Evolutionary conservation across 2,329 filamentous ascomycete species (phyloP).

Genomic region (Keithomyces neogunnii): DNA sequence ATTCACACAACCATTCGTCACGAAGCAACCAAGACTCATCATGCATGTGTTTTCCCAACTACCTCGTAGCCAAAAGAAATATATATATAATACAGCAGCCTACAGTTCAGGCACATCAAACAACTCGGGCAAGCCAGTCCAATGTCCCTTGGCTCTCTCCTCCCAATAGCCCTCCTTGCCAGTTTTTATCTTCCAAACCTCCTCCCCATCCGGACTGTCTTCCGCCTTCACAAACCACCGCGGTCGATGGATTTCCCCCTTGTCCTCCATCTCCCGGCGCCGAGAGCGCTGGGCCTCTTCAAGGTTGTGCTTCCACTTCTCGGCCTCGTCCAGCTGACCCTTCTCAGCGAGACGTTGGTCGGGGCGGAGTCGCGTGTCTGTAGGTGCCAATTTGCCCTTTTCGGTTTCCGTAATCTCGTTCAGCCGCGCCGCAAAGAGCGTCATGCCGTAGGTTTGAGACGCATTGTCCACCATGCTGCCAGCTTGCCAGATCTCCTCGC

Average conservation of each 20-base stretch:
- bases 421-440: conserved; percentile 72
- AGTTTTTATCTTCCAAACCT: conserved; percentile 66
- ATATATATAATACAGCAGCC: conserved; percentile 3
- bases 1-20: too few species aligned
- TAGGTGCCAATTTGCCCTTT: conserved; percentile 63
- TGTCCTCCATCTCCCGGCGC: conserved; percentile 65
- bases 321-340: conserved; percentile 74
- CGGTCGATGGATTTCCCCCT: conserved; percentile 63
- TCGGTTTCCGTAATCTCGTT: conserved; percentile 86
- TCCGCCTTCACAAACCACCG: conserved; percentile 75
- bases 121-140: conserved; percentile 48
- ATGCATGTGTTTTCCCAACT: too few species aligned
- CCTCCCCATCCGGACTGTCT: conserved; percentile 50
- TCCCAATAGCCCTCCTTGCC: conserved; percentile 95
- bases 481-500: conserved; percentile 67
- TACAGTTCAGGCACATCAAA: conserved; percentile 28
- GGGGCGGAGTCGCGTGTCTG: conserved; percentile 74
- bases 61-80: background rate
- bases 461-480: conserved; percentile 73
- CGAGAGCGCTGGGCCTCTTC: conserved; percentile 79
- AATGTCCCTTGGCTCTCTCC: conserved; percentile 60
- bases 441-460: conserved; percentile 76
- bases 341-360: conserved; percentile 82
- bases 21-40: too few species aligned
- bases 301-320: conserved; percentile 71